Percentiles rank a stretch among this genome's conserved stretches.
phyloP scores from a whole-genome alignment of 2,329 filamentous ascomycete species.

The Monilinia vaccinii-corymbosi region DNA sequence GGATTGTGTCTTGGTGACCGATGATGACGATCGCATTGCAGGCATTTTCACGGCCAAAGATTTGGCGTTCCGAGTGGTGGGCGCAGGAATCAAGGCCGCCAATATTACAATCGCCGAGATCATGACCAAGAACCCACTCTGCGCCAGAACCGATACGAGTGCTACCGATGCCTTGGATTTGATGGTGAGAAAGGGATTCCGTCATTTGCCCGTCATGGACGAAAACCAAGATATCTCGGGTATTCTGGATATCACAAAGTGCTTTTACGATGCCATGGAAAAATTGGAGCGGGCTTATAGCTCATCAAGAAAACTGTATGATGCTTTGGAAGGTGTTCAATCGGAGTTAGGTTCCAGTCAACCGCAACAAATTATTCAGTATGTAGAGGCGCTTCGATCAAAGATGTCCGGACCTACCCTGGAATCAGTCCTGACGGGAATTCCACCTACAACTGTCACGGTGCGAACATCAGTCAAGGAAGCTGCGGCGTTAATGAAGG shows the following conservation, averaged over 20 bases:
- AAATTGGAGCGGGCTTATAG: constrained; percentile 96
- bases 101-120: constrained; percentile 94
- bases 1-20: constrained; percentile 94
- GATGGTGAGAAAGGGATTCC: constrained; percentile 97
- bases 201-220: constrained; percentile 97
- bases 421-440: constrained; percentile 85
- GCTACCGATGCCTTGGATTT: constrained; percentile 94
- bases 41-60: constrained; percentile 99
- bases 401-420: constrained; percentile 98
- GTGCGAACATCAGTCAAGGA: constrained; percentile 95
- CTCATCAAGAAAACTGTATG: constrained; percentile 95
- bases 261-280: constrained; percentile 99
- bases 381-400: constrained; percentile 85
- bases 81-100: constrained; percentile 77
- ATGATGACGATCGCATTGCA: constrained; percentile 94
- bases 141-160: constrained; percentile 93
- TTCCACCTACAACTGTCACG: constrained; percentile 88
- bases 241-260: constrained; percentile 97
- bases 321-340: constrained; percentile 94
- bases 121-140: constrained; percentile 99
- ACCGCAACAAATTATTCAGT: constrained; percentile 97
- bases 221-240: constrained; percentile 99
- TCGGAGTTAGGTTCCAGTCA: constrained; percentile 93
- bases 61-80: constrained; percentile 92
- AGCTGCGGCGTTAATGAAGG: constrained; percentile 92